Conservation (phyloP, 2,329 filamentous ascomycete species). For the Botrytis pseudocinerea region DNA sequence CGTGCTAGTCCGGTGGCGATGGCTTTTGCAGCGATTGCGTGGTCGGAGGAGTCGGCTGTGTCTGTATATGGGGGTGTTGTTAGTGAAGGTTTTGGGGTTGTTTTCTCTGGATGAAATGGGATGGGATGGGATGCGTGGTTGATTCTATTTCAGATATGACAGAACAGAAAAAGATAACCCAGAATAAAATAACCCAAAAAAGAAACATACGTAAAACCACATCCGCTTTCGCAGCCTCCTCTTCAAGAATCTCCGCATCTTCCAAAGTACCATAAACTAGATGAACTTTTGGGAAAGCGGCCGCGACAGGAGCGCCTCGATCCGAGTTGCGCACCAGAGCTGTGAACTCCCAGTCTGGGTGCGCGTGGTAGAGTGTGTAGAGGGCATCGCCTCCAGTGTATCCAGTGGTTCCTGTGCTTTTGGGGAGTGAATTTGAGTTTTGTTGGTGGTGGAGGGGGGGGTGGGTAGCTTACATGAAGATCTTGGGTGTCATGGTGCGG, state of each 20-base stretch:
- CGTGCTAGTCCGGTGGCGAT: constrained; percentile 46
- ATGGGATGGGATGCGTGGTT: background rate
- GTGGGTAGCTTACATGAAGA: constrained; percentile 34
- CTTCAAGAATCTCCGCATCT: constrained; percentile 45
- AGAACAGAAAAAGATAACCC: too few relatives aligned
- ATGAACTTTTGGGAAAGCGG: constrained; percentile 48
- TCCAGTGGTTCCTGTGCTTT: constrained; percentile 18
- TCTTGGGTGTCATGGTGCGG: constrained; percentile 31
- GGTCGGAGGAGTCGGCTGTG: constrained; percentile 49
- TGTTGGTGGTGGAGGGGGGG: background rate
- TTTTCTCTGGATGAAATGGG: background rate
- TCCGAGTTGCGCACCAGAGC: constrained; percentile 51
- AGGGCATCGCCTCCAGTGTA: constrained; percentile 49
- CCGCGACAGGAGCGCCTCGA: constrained; percentile 48
- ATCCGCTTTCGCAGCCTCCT: constrained; percentile 49
- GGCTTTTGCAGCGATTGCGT: constrained; percentile 47
- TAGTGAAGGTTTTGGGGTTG: background rate
- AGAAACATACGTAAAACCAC: constrained; percentile 46
- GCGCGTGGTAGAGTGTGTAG: constrained; percentile 46
- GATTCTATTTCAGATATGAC: too few relatives aligned
- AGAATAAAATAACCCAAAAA: too few relatives aligned
- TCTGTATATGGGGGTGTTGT: constrained; percentile 24
- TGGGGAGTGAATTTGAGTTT: background rate
- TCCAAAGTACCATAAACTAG: constrained; percentile 55
- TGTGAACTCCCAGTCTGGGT: constrained; percentile 52